Evolutionary conservation across 2,329 filamentous ascomycete species (phyloP).

Genomic region (Penicillium oxalicum): DNA sequence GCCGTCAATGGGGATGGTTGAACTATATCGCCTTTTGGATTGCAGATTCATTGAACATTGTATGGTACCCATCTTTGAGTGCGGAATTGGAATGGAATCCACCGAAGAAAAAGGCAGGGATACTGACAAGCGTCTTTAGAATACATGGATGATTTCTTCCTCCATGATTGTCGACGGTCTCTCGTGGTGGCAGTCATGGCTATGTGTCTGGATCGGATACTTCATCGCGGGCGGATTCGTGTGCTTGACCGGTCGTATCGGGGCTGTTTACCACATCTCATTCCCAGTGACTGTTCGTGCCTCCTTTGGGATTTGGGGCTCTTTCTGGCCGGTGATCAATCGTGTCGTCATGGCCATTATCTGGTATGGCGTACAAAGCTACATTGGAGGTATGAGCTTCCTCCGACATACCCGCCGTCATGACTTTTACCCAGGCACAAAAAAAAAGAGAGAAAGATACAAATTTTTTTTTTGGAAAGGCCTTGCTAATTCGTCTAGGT

Average conservation of each 20-base stretch:
- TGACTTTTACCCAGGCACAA: not conserved
- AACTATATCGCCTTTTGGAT: conserved; percentile 90
- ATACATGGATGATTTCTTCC: conserved; percentile 90
- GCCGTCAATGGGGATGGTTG: conserved; percentile 77
- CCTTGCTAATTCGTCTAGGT: conserved; percentile 38
- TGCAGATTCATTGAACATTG: conserved; percentile 76
- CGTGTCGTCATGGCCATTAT: conserved; percentile 81
- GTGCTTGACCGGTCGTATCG: conserved; percentile 72
- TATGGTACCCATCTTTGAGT: conserved; percentile 24
- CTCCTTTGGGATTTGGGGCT: conserved; percentile 84
- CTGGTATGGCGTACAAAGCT: conserved; percentile 71
- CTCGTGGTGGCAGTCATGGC: conserved; percentile 87
- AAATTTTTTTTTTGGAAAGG: too few species aligned
- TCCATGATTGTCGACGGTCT: conserved; percentile 72
- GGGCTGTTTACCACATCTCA: conserved; percentile 79
- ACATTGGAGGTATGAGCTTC: conserved; percentile 59
- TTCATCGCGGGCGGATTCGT: conserved; percentile 70
- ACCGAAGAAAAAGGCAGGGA: too few species aligned
- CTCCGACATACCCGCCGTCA: too few species aligned
- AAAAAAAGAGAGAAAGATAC: too few species aligned
- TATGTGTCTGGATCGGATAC: conserved; percentile 86
- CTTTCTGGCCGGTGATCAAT: conserved; percentile 83
- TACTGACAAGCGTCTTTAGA: conserved; percentile 38
- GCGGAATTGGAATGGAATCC: not conserved
- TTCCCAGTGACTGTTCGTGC: conserved; percentile 75